Base-by-base conservation (phyloP, 345 rosid genomes). In the Murraya koenigii region DNA sequence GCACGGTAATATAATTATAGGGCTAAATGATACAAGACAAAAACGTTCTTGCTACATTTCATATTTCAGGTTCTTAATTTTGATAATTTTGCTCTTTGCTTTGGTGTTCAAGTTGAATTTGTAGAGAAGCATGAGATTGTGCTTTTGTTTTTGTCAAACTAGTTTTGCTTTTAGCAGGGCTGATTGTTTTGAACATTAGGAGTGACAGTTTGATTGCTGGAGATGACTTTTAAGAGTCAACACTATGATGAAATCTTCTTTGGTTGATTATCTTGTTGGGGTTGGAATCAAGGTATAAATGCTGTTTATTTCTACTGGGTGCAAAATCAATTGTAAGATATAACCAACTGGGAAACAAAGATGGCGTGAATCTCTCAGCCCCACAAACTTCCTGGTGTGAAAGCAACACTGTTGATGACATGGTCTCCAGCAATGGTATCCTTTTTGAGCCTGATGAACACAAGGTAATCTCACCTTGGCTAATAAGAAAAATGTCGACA, bases 191-290 rank as follows among this genome's bases (percentile, higher is more conserved):
- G 86, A 97, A 97, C 33, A 89, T 94, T 23, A 79, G 81, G 86
- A 88, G 88, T 79, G 91, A 94, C 88, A 81, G 92, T 71, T 85
- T 96, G 84, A 96, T 96, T 33, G 99, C 97, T 69, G 97, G 97
- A 64, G 97, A 94, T 80, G 98, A 96, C 86, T 96, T 30, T 96
- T 86, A 96, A 96, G 87, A 96, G 98, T 84, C 99, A 96, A 86
- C n/a, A 94, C 98, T 80, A 96, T 94, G 90, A 96, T 96, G 95
- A 94, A 93, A 75, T 95, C 98, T 15, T 95, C 91, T 3, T 85
- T 92, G 39, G 98, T 96, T 23, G 97, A 96, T 88, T 94, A 92
- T 84, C 94, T 91, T 79, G 97, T 96, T 22, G 97, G 98, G 5
- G 98, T 98, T 22, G 99, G 99, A 63, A 96, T 96, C 83, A 96